These are phyloP conservation scores for Morella rubra DNA, from an alignment of 306 rosid species.

Conservation along the genomic window DNA sequence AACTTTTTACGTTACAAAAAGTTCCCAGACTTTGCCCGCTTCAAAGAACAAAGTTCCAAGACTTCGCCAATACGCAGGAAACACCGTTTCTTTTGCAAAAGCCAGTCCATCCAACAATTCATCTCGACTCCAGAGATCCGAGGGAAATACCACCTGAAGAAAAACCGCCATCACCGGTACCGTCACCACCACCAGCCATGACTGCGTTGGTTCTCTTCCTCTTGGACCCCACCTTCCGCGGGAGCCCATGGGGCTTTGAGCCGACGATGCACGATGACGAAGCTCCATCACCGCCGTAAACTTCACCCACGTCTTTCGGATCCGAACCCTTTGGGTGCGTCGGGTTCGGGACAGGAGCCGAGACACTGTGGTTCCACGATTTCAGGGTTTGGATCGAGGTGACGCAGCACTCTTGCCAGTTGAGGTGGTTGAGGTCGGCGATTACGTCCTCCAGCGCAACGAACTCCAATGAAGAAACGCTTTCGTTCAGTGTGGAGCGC, in stretches of 20 bases:
- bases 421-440: conserved; percentile 55
- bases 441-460: conserved; percentile 46
- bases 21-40: too few species aligned
- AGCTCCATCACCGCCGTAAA: conserved; percentile 11
- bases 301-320: not conserved
- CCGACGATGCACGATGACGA: not conserved
- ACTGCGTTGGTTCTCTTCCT: conserved; percentile 28
- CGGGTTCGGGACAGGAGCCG: conserved; percentile 6
- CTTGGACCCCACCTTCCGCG: conserved; percentile 33
- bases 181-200: not conserved
- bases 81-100: too few species aligned
- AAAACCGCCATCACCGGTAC: conserved; percentile 21
- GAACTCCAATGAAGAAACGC: conserved; percentile 38
- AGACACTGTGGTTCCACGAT: conserved; percentile 23
- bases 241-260: not conserved
- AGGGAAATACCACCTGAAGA: conserved; percentile 43
- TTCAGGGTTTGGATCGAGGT: conserved; percentile 54
- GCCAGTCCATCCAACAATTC: conserved; percentile 11
- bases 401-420: conserved; percentile 83
- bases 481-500: conserved; percentile 62
- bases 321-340: conserved; percentile 3
- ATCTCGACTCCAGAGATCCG: conserved; percentile 34
- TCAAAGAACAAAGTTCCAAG: too few species aligned
- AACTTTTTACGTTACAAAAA: too few species aligned
- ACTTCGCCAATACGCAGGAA: too few species aligned